These are phyloP conservation scores for Fusarium falciforme DNA, from an alignment of 2,329 filamentous ascomycete genomes.

Conservation along the genomic window DNA sequence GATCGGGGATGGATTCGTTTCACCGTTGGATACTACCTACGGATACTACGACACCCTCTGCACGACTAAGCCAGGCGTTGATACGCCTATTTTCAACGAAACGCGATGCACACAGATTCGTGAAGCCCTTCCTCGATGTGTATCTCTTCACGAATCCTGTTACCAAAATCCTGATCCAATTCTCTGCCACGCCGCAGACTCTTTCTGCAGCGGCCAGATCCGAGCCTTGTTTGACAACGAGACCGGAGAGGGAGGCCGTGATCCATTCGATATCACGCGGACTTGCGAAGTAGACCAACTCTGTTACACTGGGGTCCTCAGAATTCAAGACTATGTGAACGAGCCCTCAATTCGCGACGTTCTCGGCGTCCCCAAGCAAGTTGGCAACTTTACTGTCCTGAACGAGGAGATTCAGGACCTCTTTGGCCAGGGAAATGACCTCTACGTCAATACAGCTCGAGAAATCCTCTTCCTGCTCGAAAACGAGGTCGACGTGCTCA, in stretches of 20 bases:
- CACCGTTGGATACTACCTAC: slow-evolving; percentile 27
- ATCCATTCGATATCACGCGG: not conserved
- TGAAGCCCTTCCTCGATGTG: slow-evolving; percentile 31
- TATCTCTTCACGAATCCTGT: slow-evolving; percentile 29
- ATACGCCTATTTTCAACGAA: slow-evolving; percentile 26
- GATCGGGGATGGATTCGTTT: slow-evolving; percentile 37
- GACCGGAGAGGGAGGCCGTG: not conserved
- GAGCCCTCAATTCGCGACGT: not conserved
- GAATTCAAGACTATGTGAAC: not conserved
- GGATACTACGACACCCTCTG: slow-evolving; percentile 39
- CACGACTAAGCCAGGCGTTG: slow-evolving; percentile 29
- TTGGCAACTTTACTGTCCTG: not conserved
- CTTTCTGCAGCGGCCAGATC: slow-evolving; percentile 20
- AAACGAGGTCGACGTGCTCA: slow-evolving; percentile 14
- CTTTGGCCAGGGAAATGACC: slow-evolving; percentile 3
- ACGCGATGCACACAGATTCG: slow-evolving; percentile 29
- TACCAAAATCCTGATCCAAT: slow-evolving; percentile 33
- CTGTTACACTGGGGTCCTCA: not conserved
- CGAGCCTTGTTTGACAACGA: not conserved
- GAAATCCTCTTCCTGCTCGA: slow-evolving; percentile 15
- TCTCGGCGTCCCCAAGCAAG: not conserved
- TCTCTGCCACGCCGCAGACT: slow-evolving; percentile 21
- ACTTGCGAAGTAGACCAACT: not conserved
- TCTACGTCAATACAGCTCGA: slow-evolving; percentile 20
- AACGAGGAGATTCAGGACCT: not conserved